Base-by-base conservation (phyloP, 2,329 filamentous ascomycete species). In the Pseudogymnoascus sp. region DNA sequence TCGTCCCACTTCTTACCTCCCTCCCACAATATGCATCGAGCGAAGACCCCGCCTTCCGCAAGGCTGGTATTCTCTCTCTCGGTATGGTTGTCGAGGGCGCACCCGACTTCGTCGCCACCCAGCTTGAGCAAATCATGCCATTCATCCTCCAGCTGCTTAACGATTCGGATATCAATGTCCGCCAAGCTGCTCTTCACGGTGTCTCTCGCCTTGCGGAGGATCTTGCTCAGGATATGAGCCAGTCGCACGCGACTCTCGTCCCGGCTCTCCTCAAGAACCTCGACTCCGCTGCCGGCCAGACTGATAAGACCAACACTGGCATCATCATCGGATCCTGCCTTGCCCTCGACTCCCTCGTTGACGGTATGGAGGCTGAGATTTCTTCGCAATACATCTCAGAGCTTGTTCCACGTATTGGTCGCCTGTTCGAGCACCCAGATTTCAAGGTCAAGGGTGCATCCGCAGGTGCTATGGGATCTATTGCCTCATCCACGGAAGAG, bases 71-170 rank as follows among this genome's bases (percentile, higher is more conserved):
- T 71, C 82, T 97, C 65, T 88, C 93, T 57, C 83, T 99, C 4
- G 93, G 93, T 63, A 95, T 93, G 79, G 93, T 90, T 68, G 93
- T 96, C 60, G 94, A 97, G 79, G 94, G 94, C 68, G 93, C 94
- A 30, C 94, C 94, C 14, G 94, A 99, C 74, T 99, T 97, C 76
- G 92, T 97, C 71, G 91, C 90, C 65, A 96, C 92, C 18, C 94
- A 99, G 76, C 84, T 97, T 65, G 82, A 88, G 70, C 84, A 88
- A 66, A 88, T 97, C 67, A 85, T 97, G 73, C 94, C 94, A 57
- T 81, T 90, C 68, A 86, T 97, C 63, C 81, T 97, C 62, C 86
- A 85, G 70, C 82, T 97, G 7, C 84, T 99, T 38, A 82, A 91
- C 71, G 94, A 99, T 72, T 79, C 84, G n/a, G 89, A 95, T 67